Evolutionary conservation across 441 rosid species (phyloP), one percentile per base, ranked within the genome.

Genomic region (Daphne laureola): DNA sequence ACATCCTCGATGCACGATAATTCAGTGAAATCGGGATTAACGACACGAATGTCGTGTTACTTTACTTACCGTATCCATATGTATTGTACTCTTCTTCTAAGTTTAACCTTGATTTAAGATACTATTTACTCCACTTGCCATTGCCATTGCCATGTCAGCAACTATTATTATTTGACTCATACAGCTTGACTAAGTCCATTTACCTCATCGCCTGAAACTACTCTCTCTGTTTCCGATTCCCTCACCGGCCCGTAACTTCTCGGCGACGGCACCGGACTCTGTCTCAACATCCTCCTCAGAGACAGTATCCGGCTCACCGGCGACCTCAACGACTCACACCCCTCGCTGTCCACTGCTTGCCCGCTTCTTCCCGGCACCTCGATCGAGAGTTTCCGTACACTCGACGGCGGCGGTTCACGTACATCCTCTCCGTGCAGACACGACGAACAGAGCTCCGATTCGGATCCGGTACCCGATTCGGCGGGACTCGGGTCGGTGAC

Each of bases 291-390:
- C 72, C 87, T 73, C 67, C 25, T 83, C 18, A 87, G 78, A 7
- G 98, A 87, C 55, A 87, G 38, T 84, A 87, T 78, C 16, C 95
- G 80, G 61, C 80, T 70, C 82, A 83, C 67, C 16, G 96, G 94
- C 43, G 97, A 90, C 49, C 78, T 71, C 27, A 66, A 84, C 46
- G 77, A 63, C 41, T 67, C 75, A 65, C 54, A 74, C 43, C 76
- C 42, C 45, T 70, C 87, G 49, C 64, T 58, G 12, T 65, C 80
- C 0, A 78, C 71, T 6, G 53, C 77, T 9, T 42, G 63, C 12
- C 18, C 26, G 17, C 52, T 72, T 54, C 84, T 77, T 41, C 63
- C 61, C 27, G 91, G 90, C 4, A 86, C 72, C 52, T 82, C 80
- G 17, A 78, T 49, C 54, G 74, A 79, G 62, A 61, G 78, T 67